Conservation (phyloP, 2,329 filamentous ascomycete genomes). For the Trichoderma breve region DNA sequence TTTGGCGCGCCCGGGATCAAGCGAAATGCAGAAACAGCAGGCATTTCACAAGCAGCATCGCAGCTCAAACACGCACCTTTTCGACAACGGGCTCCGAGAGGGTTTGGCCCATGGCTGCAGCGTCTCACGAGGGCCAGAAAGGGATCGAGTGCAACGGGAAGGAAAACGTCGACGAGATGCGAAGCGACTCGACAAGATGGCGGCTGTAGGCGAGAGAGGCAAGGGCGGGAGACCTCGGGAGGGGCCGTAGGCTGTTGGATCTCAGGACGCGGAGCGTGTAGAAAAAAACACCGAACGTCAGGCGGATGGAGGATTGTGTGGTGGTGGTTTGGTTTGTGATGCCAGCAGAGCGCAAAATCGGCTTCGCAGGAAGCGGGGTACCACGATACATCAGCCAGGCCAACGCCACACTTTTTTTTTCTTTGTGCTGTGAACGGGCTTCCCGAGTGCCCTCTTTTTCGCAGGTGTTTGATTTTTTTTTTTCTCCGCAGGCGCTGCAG, state of each 20-base stretch:
- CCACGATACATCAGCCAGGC: constrained; percentile 16
- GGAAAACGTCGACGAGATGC: neutral
- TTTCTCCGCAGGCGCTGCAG: constrained; percentile 12
- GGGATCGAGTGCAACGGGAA: constrained; percentile 1
- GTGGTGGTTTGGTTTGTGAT: constrained; percentile 20
- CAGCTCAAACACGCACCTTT: constrained; percentile 69
- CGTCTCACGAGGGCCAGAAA: constrained; percentile 23
- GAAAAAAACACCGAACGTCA: neutral
- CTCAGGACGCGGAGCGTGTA: constrained; percentile 1
- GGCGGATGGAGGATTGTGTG: constrained; percentile 9
- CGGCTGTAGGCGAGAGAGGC: neutral
- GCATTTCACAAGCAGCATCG: constrained; percentile 7
- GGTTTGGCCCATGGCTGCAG: constrained; percentile 85
- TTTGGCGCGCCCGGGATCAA: neutral
- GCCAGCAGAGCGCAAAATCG: constrained; percentile 22
- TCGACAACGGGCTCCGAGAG: constrained; percentile 98
- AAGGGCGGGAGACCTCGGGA: neutral
- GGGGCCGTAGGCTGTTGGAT: constrained; percentile 9
- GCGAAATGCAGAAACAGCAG: neutral
- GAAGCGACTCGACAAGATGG: neutral
- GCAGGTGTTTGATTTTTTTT: neutral
- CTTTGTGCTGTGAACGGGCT: neutral
- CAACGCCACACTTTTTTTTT: constrained; percentile 19
- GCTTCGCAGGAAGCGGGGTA: constrained; percentile 22
- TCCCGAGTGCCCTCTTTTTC: neutral